A percentile compares a stretch with the other conserved stretches of the same genome.
phyloP scores from a whole-genome alignment of 1,284 basidiomycete genomes.

The Chondrostereum purpureum region DNA sequence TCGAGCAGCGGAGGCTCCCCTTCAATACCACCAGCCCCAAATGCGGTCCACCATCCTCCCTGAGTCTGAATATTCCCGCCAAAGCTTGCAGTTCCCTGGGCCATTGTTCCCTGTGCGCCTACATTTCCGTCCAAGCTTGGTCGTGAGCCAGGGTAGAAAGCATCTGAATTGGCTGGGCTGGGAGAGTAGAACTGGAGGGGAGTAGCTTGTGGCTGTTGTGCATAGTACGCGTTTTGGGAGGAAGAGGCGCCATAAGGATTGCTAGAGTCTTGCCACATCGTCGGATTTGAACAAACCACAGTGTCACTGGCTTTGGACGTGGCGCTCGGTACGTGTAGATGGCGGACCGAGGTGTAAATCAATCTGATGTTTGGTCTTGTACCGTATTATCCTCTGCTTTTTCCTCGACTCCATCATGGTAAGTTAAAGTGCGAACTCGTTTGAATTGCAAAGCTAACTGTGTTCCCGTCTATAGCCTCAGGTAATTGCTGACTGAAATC shows the following conservation, averaged over 20 bases:
- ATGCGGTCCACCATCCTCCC: constrained; percentile 90
- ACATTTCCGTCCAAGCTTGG: constrained; percentile 69
- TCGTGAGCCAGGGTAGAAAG: constrained; percentile 63
- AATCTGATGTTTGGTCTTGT: not conserved
- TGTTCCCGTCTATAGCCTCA: constrained; percentile 49
- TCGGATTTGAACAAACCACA: constrained; percentile 9
- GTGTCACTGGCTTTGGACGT: constrained; percentile 1
- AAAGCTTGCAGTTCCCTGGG: constrained; percentile 41
- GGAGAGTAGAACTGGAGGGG: constrained; percentile 71
- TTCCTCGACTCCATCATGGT: constrained; percentile 44
- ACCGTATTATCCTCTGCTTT: constrained; percentile 23
- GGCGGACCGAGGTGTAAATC: too few species aligned
- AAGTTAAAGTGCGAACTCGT: constrained; percentile 20
- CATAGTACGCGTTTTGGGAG: constrained; percentile 53
- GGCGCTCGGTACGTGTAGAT: constrained; percentile 1
- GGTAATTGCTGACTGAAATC: constrained; percentile 31
- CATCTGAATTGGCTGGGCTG: constrained; percentile 40
- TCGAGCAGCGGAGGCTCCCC: constrained; percentile 90
- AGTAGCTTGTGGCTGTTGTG: constrained; percentile 40
- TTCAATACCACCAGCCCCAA: constrained; percentile 92
- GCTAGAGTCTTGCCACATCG: constrained; percentile 67
- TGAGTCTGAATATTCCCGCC: constrained; percentile 66
- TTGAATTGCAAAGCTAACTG: constrained; percentile 11
- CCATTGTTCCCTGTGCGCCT: constrained; percentile 47
- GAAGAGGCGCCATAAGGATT: constrained; percentile 50